These are phyloP conservation scores for Arthrobotrys musiformis DNA, from an alignment of 2,329 filamentous ascomycete species.

Conservation along the genomic window DNA sequence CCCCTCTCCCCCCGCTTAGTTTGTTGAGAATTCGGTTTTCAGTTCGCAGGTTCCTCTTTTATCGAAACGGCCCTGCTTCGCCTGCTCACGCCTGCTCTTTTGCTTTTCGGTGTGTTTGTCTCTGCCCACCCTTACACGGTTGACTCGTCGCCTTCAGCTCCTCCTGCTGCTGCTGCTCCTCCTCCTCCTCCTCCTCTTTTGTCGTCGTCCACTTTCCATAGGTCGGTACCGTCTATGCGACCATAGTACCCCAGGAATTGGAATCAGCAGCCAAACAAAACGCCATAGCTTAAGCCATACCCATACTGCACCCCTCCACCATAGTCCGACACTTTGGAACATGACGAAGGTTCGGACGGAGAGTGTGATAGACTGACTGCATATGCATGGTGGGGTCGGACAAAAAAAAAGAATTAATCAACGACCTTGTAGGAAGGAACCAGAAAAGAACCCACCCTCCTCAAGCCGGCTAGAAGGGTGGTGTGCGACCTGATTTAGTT, in stretches of 20 bases:
- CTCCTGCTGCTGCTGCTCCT: neutral
- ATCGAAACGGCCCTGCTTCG: constrained; percentile 43
- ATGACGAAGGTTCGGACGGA: constrained; percentile 53
- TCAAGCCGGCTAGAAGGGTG: constrained; percentile 36
- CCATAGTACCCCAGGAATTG: constrained; percentile 6
- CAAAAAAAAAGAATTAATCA: constrained; percentile 53
- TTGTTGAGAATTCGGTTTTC: constrained; percentile 35
- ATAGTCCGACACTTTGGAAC: constrained; percentile 44
- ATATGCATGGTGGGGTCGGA: constrained; percentile 56
- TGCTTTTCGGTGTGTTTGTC: constrained; percentile 17
- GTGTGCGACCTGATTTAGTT: constrained; percentile 55
- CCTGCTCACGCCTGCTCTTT: constrained; percentile 48
- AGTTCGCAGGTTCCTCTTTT: constrained; percentile 54
- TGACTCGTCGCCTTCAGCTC: constrained; percentile 25
- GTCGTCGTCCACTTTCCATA: neutral
- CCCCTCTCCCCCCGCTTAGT: constrained; percentile 29
- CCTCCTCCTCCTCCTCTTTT: neutral
- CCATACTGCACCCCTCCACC: constrained; percentile 38
- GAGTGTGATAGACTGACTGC: constrained; percentile 55
- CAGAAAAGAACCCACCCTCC: constrained; percentile 51
- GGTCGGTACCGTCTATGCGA: constrained; percentile 10
- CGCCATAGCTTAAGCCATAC: constrained; percentile 17
- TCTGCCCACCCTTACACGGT: constrained; percentile 1
- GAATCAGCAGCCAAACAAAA: constrained; percentile 3
- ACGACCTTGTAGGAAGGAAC: constrained; percentile 50